Conservation (phyloP, 768 basidiomycete genomes). For the Polyporus arcularius region DNA sequence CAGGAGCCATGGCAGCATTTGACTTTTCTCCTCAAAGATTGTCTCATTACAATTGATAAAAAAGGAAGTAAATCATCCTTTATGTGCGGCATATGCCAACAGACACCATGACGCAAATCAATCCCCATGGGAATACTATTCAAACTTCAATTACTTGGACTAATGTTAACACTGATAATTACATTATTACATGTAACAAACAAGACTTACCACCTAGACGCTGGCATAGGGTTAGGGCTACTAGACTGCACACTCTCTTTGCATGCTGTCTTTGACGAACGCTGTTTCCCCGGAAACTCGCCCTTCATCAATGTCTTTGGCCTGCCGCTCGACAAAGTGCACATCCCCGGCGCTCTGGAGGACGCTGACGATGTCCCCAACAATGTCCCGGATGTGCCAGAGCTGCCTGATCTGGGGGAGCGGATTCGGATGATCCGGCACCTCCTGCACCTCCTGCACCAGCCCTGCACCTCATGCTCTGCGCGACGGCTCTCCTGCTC, state of each 20-base stretch:
- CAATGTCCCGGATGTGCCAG: slow-evolving; percentile 6
- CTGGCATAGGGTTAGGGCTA: no score
- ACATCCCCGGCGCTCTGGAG: slow-evolving; percentile 1
- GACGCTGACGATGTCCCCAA: background rate
- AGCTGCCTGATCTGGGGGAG: slow-evolving; percentile 14
- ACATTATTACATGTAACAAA: no score
- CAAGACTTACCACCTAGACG: no score
- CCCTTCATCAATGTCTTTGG: slow-evolving; percentile 6
- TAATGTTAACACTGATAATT: no score
- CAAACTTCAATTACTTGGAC: no score
- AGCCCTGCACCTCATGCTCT: background rate
- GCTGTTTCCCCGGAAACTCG: slow-evolving; percentile 13
- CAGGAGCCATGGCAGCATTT: background rate
- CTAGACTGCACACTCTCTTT: no score
- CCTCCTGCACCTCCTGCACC: slow-evolving; percentile 9
- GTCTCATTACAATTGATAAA: no score
- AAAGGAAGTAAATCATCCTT: no score
- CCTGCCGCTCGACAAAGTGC: slow-evolving; percentile 1
- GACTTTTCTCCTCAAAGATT: background rate
- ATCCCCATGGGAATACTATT: no score
- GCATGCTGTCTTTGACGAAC: slow-evolving; percentile 14
- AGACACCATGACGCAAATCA: no score
- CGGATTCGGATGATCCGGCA: slow-evolving; percentile 13
- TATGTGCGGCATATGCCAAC: no score
- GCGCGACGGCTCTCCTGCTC: background rate